These are phyloP conservation scores for Thelonectria discophora DNA, from an alignment of 2,329 filamentous ascomycete species.

Conservation along the genomic window DNA sequence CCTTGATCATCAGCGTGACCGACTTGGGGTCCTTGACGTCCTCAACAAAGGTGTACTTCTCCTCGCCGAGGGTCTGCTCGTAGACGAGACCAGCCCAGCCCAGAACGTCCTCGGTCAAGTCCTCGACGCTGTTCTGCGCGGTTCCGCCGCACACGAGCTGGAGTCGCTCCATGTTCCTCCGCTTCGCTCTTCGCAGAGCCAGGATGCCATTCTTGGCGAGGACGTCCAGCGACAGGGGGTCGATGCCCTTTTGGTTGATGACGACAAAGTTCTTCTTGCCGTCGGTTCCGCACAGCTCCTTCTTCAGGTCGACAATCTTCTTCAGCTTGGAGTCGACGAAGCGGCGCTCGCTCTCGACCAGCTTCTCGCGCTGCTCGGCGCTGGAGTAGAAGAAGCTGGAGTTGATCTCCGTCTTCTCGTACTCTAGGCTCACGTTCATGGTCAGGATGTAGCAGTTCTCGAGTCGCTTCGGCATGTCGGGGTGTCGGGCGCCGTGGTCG, in stretches of 20 bases:
- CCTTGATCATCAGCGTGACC: conserved; percentile 97
- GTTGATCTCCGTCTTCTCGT: conserved; percentile 99
- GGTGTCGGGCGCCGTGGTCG: conserved; percentile 95
- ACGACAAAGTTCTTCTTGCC: conserved; percentile 96
- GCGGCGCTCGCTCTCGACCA: conserved; percentile 94
- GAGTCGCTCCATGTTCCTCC: conserved; percentile 98
- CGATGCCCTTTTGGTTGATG: conserved; percentile 99
- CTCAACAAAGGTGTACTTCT: conserved; percentile 99
- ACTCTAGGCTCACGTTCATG: conserved; percentile 95
- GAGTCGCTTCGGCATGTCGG: conserved; percentile 96
- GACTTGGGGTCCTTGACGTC: conserved; percentile 99
- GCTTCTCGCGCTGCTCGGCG: conserved; percentile 95
- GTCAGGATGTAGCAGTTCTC: conserved; percentile 96
- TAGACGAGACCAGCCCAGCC: conserved; percentile 98
- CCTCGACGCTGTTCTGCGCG: conserved; percentile 96
- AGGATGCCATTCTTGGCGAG: conserved; percentile 98
- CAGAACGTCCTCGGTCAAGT: conserved; percentile 84
- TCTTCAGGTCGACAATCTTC: conserved; percentile 98
- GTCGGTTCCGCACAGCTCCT: conserved; percentile 93
- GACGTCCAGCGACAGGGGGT: conserved; percentile 93
- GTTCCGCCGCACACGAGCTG: conserved; percentile 92
- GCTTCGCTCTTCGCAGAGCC: conserved; percentile 91
- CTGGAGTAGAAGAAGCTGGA: conserved; percentile 98
- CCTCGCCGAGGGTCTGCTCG: conserved; percentile 96
- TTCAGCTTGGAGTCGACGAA: conserved; percentile 96